Percentiles rank a stretch among this genome's conserved stretches.
Evolutionary conservation across 2,329 filamentous ascomycete species (phyloP).

Genomic region (Aureobasidium sp.): DNA sequence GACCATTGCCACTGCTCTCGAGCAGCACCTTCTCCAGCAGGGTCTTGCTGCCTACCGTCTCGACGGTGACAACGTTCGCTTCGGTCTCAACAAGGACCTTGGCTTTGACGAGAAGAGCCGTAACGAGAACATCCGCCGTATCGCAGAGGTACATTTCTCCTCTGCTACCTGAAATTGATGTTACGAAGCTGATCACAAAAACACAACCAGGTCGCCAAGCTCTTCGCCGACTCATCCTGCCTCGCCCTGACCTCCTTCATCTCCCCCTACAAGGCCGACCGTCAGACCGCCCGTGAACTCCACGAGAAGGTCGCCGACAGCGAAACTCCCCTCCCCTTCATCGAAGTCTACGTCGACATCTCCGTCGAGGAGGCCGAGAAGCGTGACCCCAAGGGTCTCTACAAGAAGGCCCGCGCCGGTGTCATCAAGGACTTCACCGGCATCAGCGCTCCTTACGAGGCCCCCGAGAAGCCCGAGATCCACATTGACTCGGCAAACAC

Average conservation of each 20-base stretch:
- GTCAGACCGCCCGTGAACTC: conserved; percentile 69
- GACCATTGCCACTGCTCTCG: conserved; percentile 89
- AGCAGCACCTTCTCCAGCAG: conserved; percentile 89
- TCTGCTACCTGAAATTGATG: background rate
- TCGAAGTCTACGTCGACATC: conserved; percentile 91
- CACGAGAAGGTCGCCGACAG: conserved; percentile 56
- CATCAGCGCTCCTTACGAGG: conserved; percentile 91
- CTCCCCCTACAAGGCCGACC: conserved; percentile 84
- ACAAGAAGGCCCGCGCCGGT: conserved; percentile 90
- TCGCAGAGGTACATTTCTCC: conserved; percentile 57
- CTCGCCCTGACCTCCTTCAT: conserved; percentile 95
- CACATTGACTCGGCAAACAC: conserved; percentile 74
- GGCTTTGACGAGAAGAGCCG: conserved; percentile 89
- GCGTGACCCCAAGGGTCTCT: conserved; percentile 93
- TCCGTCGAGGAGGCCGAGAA: conserved; percentile 86
- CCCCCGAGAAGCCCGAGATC: conserved; percentile 75
- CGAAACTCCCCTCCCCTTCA: conserved; percentile 63
- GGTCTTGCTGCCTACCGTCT: conserved; percentile 81
- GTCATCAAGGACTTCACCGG: conserved; percentile 98
- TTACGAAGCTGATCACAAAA: background rate
- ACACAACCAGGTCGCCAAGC: conserved; percentile 65
- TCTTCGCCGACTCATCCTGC: conserved; percentile 84
- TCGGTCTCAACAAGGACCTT: conserved; percentile 95
- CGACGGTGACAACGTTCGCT: conserved; percentile 96
- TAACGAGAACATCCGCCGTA: conserved; percentile 95